phyloP scores from a whole-genome alignment of 2,329 filamentous ascomycete species.

The Fusarium beomiforme region DNA sequence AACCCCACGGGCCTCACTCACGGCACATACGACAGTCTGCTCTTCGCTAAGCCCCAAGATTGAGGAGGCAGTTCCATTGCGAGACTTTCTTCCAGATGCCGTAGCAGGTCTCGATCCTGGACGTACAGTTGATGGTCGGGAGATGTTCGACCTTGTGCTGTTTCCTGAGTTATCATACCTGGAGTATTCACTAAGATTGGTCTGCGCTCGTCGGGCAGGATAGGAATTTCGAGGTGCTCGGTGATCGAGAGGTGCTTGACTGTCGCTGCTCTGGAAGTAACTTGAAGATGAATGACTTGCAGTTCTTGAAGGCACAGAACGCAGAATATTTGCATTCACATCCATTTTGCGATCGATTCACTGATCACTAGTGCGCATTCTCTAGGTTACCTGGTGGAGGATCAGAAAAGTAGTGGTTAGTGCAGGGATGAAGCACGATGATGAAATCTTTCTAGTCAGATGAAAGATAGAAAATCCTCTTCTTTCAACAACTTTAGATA shows the following conservation, averaged over 20 bases:
- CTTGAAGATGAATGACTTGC: slow-evolving; percentile 29
- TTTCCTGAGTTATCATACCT: slow-evolving; percentile 24
- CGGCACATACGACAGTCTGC: slow-evolving; percentile 85
- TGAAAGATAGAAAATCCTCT: fast-evolving
- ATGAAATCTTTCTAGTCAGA: neutral
- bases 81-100: slow-evolving; percentile 57
- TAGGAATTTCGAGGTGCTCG: neutral
- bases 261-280: slow-evolving; percentile 37
- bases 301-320: slow-evolving; percentile 4
- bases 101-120: slow-evolving; percentile 49
- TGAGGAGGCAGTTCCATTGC: slow-evolving; percentile 49
- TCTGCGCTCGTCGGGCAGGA: neutral
- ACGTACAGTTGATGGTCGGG: slow-evolving; percentile 34
- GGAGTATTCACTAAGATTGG: slow-evolving; percentile 5
- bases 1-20: slow-evolving; percentile 88
- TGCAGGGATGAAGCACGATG: neutral
- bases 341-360: neutral
- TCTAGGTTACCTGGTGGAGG: neutral
- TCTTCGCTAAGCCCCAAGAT: slow-evolving; percentile 59
- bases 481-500: neutral
- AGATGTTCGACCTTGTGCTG: slow-evolving; percentile 27
- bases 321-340: slow-evolving; percentile 2
- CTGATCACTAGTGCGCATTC: neutral
- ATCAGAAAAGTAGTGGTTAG: too few relatives aligned
- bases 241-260: neutral